Percentiles rank a stretch among this genome's conserved stretches.
Evolutionary conservation across 169 alveolate genomes (phyloP).

Genomic region (Cryptosporidium sp.): DNA sequence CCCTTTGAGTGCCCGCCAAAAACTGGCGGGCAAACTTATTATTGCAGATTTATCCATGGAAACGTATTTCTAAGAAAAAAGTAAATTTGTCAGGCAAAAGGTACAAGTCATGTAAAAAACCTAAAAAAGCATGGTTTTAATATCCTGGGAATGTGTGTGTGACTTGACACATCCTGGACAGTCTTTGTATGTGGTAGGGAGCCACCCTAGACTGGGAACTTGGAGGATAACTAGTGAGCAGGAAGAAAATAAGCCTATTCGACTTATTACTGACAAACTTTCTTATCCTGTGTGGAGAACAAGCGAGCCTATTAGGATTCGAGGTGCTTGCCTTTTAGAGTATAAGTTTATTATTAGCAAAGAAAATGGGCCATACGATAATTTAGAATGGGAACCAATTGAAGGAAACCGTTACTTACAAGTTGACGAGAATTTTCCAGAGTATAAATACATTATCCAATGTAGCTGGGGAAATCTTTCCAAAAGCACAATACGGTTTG

Average conservation of each 20-base stretch:
- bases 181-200: slow-evolving; percentile 77
- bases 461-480: slow-evolving; percentile 77
- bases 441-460: slow-evolving; percentile 26
- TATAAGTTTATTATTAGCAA: slow-evolving; percentile 76
- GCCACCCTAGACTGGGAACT: slow-evolving; percentile 75
- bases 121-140: slow-evolving; percentile 61
- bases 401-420: slow-evolving; percentile 73
- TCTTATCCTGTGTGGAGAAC: slow-evolving; percentile 80
- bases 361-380: slow-evolving; percentile 6
- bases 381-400: slow-evolving; percentile 78
- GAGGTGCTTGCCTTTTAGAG: slow-evolving; percentile 73
- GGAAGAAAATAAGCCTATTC: slow-evolving; percentile 43
- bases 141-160: slow-evolving; percentile 79
- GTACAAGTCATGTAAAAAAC: slow-evolving; percentile 12
- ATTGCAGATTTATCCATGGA: slow-evolving; percentile 42
- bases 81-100: slow-evolving; percentile 1
- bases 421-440: slow-evolving; percentile 66
- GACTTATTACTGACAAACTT: slow-evolving; percentile 76
- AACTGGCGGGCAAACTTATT: not conserved
- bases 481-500: slow-evolving; percentile 58
- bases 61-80: not conserved
- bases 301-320: slow-evolving; percentile 28
- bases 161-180: slow-evolving; percentile 78
- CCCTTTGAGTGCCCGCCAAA: not conserved
- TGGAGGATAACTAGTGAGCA: slow-evolving; percentile 73